phyloP scores from a whole-genome alignment of 2,329 filamentous ascomycete genomes.

The Didymella glomerata region DNA sequence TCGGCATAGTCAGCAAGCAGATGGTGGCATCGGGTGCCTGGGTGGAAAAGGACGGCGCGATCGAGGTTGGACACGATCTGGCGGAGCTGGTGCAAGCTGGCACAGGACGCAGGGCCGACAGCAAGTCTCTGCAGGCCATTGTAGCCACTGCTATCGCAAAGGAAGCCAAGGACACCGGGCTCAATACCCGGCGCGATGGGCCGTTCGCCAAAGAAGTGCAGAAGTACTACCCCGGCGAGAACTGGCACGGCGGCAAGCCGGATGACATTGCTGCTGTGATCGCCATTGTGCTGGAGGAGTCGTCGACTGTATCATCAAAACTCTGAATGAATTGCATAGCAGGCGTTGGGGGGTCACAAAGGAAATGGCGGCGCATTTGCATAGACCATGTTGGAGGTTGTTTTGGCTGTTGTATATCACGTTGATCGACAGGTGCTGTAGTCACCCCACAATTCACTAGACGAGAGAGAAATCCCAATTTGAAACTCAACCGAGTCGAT shows the following conservation, averaged over 20 bases:
- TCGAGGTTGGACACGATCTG: conserved; percentile 68
- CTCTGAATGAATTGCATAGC: conserved; percentile 20
- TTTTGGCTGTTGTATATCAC: conserved; percentile 17
- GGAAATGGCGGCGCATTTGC: conserved; percentile 11
- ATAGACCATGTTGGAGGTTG: conserved; percentile 10
- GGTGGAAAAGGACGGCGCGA: conserved; percentile 61
- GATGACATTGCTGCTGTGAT: conserved; percentile 94
- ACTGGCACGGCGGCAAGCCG: conserved; percentile 90
- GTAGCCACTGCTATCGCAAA: conserved; percentile 81
- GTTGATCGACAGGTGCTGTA: conserved; percentile 1
- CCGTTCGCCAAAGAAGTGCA: conserved; percentile 96
- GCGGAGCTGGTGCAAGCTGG: conserved; percentile 61
- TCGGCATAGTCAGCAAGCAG: conserved; percentile 77
- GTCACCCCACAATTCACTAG: not conserved
- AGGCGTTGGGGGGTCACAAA: conserved; percentile 15
- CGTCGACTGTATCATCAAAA: conserved; percentile 19
- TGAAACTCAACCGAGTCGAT: not conserved
- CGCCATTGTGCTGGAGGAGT: conserved; percentile 54
- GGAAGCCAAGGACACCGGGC: conserved; percentile 84
- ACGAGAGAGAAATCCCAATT: not conserved
- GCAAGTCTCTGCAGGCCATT: conserved; percentile 74
- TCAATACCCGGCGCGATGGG: conserved; percentile 82
- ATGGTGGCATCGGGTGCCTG: conserved; percentile 82
- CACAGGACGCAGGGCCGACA: conserved; percentile 51
- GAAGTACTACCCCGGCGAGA: conserved; percentile 83